Conservation (phyloP, 129 eudicot genomes). For the Saussurea involucrata region DNA sequence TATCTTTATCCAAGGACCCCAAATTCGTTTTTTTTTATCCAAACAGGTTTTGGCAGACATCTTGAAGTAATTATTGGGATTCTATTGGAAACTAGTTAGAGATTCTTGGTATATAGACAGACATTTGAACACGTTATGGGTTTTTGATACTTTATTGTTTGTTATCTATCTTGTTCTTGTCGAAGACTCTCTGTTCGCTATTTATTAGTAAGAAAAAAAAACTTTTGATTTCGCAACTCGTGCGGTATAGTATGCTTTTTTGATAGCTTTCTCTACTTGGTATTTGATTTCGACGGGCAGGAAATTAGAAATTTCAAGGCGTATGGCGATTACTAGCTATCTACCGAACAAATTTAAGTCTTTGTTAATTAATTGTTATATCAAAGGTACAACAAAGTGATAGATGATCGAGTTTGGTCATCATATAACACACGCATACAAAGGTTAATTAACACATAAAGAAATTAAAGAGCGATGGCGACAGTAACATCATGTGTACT, state of each 20-base stretch:
- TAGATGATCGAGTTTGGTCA: no score
- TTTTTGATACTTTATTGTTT: not conserved
- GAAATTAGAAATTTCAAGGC: no score
- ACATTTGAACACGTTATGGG: not conserved
- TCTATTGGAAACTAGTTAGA: not conserved
- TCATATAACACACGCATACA: not conserved
- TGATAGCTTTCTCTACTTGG: no score
- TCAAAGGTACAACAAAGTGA: not conserved
- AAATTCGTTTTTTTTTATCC: not conserved
- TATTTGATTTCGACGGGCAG: no score
- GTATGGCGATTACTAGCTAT: no score
- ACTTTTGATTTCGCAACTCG: not conserved
- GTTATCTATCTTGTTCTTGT: not conserved
- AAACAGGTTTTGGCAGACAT: conserved; percentile 2
- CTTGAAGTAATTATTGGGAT: not conserved
- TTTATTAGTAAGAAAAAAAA: not conserved
- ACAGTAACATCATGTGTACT: conserved; percentile 16
- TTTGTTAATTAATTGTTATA: not conserved
- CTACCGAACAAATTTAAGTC: no score
- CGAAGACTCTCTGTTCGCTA: not conserved
- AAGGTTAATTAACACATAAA: not conserved
- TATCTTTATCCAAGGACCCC: not conserved
- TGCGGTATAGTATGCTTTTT: not conserved
- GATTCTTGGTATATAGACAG: conserved; percentile 1
- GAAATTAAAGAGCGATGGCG: conserved; percentile 1